Conservation (phyloP, 352 stramenopile genomes). For the Phytophthora nicotianae region DNA sequence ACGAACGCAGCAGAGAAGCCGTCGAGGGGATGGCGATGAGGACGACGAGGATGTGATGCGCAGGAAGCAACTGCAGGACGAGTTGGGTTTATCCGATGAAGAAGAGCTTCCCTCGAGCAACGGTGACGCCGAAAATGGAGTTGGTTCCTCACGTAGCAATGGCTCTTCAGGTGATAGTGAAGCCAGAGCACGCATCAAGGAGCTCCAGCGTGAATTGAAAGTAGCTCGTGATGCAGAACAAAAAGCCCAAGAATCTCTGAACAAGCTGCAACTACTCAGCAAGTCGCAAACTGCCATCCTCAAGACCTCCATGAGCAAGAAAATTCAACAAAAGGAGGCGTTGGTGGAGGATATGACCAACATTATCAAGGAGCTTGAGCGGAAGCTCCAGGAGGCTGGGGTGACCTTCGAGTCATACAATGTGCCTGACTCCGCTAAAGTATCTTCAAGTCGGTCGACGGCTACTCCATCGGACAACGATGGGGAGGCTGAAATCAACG, state of each 20-base stretch:
- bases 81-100: constrained; percentile 81
- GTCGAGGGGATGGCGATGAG: constrained; percentile 51
- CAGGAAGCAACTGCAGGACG: constrained; percentile 64
- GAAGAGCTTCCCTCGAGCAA: constrained; percentile 24
- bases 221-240: constrained; percentile 69
- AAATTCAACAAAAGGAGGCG: constrained; percentile 69
- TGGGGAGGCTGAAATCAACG: constrained; percentile 59
- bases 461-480: constrained; percentile 46
- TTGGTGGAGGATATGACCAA: constrained; percentile 67
- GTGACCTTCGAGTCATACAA: constrained; percentile 57
- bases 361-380: constrained; percentile 68
- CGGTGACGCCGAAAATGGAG: constrained; percentile 9
- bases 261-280: constrained; percentile 82
- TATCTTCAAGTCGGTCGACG: constrained; percentile 38
- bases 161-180: constrained; percentile 17
- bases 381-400: constrained; percentile 58
- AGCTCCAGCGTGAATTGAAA: constrained; percentile 63
- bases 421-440: constrained; percentile 21
- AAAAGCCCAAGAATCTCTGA: constrained; percentile 78
- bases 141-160: constrained; percentile 1
- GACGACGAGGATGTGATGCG: constrained; percentile 52
- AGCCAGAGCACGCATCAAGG: constrained; percentile 51
- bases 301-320: constrained; percentile 86
- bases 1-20: constrained; percentile 45
- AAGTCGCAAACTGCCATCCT: constrained; percentile 86